phyloP scores from a whole-genome alignment of 2,329 filamentous ascomycete species.

The Penicillium sp. region DNA sequence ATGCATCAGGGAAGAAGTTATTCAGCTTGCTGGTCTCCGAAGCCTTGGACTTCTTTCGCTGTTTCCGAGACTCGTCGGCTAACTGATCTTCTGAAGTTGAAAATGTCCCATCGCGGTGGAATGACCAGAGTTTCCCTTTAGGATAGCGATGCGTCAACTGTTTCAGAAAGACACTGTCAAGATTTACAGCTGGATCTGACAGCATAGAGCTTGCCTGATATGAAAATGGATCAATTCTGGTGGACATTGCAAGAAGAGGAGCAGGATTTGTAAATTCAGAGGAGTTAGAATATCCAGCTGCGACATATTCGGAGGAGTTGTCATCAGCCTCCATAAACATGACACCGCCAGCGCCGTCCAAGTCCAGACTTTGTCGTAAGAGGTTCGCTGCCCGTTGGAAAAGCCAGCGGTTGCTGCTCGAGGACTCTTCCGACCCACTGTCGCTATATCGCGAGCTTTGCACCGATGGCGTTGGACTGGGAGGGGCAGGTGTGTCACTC shows the following conservation, averaged over 20 bases:
- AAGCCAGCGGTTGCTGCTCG: slow-evolving; percentile 14
- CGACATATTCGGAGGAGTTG: slow-evolving; percentile 2
- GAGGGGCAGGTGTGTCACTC: background rate
- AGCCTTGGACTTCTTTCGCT: background rate
- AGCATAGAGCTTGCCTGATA: background rate
- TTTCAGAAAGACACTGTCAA: slow-evolving; percentile 13
- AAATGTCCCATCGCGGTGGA: slow-evolving; percentile 14
- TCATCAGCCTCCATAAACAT: slow-evolving; percentile 9
- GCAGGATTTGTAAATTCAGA: slow-evolving; percentile 2
- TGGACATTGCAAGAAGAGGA: slow-evolving; percentile 13
- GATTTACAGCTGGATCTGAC: slow-evolving; percentile 5
- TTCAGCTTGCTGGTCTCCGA: slow-evolving; percentile 11
- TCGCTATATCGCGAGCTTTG: background rate
- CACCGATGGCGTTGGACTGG: background rate
- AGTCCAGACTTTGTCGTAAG: slow-evolving; percentile 18
- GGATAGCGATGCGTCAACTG: slow-evolving; percentile 12
- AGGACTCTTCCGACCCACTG: background rate
- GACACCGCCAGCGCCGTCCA: slow-evolving; percentile 13
- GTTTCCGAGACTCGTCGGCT: slow-evolving; percentile 46
- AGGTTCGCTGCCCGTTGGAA: slow-evolving; percentile 21
- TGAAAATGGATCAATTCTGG: slow-evolving; percentile 1
- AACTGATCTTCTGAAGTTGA: slow-evolving; percentile 16
- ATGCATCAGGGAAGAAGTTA: slow-evolving; percentile 23
- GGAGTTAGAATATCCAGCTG: slow-evolving; percentile 5
- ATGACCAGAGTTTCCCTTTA: slow-evolving; percentile 17